A percentile compares a stretch with the other conserved stretches of the same genome.
Evolutionary conservation across 2,329 filamentous ascomycete species (phyloP).

Genomic region (Cladosporium halotolerans): DNA sequence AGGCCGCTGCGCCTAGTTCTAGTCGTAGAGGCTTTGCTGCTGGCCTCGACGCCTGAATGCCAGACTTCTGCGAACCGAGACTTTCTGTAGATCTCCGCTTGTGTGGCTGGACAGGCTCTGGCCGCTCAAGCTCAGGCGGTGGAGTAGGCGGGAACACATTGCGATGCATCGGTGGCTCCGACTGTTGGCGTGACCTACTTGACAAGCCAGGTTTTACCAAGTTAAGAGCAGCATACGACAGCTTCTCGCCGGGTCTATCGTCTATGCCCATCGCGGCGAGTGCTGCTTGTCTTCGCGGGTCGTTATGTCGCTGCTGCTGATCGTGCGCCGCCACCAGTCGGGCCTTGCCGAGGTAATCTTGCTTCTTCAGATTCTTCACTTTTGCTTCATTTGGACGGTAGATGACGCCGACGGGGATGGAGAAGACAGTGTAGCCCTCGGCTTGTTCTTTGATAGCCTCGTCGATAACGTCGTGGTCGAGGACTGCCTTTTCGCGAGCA

Average conservation of each 20-base stretch:
- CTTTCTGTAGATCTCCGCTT: constrained; percentile 36
- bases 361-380: constrained; percentile 95
- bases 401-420: constrained; percentile 89
- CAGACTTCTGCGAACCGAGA: constrained; percentile 37
- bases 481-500: constrained; percentile 90
- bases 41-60: constrained; percentile 35
- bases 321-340: constrained; percentile 70
- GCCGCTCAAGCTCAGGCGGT: constrained; percentile 72
- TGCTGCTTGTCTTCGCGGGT: constrained; percentile 27
- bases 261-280: constrained; percentile 55
- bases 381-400: constrained; percentile 96
- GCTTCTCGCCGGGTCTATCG: constrained; percentile 72
- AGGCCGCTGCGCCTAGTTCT: constrained; percentile 44
- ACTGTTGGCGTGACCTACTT: constrained; percentile 72
- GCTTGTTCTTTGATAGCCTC: constrained; percentile 91
- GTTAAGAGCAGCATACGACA: constrained; percentile 89
- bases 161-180: constrained; percentile 70
- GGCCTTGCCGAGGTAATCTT: constrained; percentile 97
- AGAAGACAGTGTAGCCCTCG: constrained; percentile 98
- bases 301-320: constrained; percentile 20
- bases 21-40: constrained; percentile 42
- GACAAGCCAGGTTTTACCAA: constrained; percentile 80
- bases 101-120: constrained; percentile 20
- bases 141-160: constrained; percentile 97
- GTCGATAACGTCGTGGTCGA: constrained; percentile 96